A percentile compares a stretch with the other conserved stretches of the same genome.
These are phyloP conservation scores for Naganishia antarctica DNA, from an alignment of 768 basidiomycete genomes.

Conservation along the genomic window DNA sequence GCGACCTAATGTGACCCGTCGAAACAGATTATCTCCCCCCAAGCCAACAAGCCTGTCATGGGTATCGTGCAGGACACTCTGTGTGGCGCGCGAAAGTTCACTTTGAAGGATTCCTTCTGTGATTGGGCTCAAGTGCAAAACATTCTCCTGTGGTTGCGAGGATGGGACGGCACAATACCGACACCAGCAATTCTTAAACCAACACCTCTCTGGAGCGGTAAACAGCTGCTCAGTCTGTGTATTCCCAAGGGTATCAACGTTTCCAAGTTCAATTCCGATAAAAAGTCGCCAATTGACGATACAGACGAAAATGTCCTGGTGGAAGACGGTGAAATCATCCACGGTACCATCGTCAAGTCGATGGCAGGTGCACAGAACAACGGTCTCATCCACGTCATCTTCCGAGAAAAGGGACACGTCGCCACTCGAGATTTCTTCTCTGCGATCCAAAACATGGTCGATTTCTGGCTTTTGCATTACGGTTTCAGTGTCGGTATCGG, in stretches of 20 bases:
- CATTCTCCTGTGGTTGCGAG: slow-evolving; percentile 93
- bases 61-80: slow-evolving; percentile 99
- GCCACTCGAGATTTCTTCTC: slow-evolving; percentile 84
- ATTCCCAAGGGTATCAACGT: slow-evolving; percentile 92
- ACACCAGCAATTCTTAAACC: slow-evolving; percentile 93
- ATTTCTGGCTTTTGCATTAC: slow-evolving; percentile 98
- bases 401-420: slow-evolving; percentile 94
- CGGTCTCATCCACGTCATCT: slow-evolving; percentile 91
- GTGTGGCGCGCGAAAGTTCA: slow-evolving; percentile 95
- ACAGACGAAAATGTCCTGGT: slow-evolving; percentile 90
- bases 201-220: slow-evolving; percentile 95
- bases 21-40: slow-evolving; percentile 98
- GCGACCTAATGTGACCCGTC: too few species aligned
- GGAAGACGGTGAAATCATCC: slow-evolving; percentile 93
- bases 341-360: slow-evolving; percentile 95
- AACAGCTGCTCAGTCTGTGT: slow-evolving; percentile 85
- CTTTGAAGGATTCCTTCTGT: slow-evolving; percentile 86
- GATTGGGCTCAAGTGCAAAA: slow-evolving; percentile 97
- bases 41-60: slow-evolving; percentile 99
- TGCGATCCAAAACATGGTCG: slow-evolving; percentile 89
- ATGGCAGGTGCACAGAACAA: slow-evolving; percentile 89
- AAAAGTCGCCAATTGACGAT: slow-evolving; percentile 77
- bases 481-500: slow-evolving; percentile 99
- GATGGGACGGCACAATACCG: slow-evolving; percentile 91
- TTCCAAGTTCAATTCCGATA: slow-evolving; percentile 54